Evolutionary conservation across 106 monocot genomes (phyloP).

Genomic region (Hemerocallis citrina): DNA sequence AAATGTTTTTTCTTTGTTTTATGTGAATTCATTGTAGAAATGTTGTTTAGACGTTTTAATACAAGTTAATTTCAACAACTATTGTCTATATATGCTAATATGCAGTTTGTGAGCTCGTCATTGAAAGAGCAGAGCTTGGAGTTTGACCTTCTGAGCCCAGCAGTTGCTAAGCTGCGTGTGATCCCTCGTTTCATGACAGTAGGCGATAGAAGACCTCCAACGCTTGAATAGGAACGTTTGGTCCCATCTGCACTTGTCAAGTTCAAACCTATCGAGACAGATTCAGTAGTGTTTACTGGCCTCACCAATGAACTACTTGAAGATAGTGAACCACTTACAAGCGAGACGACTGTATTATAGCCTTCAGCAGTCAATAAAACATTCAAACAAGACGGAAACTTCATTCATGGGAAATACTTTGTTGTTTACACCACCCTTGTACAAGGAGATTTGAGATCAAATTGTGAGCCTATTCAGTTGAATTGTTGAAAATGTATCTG

Average conservation of each 20-base stretch:
- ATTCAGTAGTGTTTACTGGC: slow-evolving; percentile 65
- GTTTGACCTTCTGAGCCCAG: slow-evolving; percentile 70
- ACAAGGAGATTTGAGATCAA: no score
- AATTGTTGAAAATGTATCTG: no score
- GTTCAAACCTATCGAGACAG: slow-evolving; percentile 73
- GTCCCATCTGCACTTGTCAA: slow-evolving; percentile 82
- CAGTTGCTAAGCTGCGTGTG: slow-evolving; percentile 30
- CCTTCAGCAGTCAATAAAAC: no score
- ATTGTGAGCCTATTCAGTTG: no score
- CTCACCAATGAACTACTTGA: slow-evolving; percentile 58
- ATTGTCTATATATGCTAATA: no score
- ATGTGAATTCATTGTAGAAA: no score
- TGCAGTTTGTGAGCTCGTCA: slow-evolving; percentile 75
- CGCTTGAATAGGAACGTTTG: slow-evolving; percentile 65
- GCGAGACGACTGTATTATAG: slow-evolving; percentile 6
- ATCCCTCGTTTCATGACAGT: slow-evolving; percentile 35
- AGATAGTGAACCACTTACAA: slow-evolving; percentile 54
- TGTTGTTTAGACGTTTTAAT: no score
- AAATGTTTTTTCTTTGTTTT: no score
- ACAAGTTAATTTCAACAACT: no score
- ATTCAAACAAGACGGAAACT: no score
- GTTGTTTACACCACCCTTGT: no score
- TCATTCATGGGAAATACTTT: no score
- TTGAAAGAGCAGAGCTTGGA: slow-evolving; percentile 74
- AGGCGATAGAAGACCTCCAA: slow-evolving; percentile 33